phyloP scores from a whole-genome alignment of 2,329 filamentous ascomycete species.

The Escovopsis weberi region DNA sequence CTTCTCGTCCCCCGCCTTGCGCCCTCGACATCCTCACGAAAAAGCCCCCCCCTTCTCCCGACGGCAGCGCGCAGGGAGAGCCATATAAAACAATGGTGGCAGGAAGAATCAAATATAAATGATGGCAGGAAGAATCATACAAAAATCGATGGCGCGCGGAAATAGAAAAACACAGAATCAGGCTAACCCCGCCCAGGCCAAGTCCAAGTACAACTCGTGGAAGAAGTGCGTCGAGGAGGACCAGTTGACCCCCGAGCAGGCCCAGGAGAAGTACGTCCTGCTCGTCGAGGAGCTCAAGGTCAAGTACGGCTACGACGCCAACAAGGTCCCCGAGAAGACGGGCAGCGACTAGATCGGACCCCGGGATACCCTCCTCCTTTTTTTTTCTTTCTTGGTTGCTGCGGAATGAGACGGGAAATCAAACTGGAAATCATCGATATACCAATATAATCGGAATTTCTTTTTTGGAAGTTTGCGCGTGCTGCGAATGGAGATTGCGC shows the following conservation, averaged over 20 bases:
- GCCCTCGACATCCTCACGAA: no score
- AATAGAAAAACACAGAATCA: neutral
- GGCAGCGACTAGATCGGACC: neutral
- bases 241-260: conserved; percentile 41
- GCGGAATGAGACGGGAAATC: no score
- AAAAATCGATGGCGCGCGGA: no score
- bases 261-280: conserved; percentile 63
- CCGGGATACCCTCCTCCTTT: neutral
- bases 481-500: no score
- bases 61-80: no score
- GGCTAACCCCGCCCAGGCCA: conserved; percentile 38
- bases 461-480: neutral
- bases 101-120: no score
- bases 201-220: conserved; percentile 72
- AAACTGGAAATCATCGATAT: no score
- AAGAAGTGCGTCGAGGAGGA: conserved; percentile 51
- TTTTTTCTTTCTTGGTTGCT: neutral
- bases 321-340: conserved; percentile 42
- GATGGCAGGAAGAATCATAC: no score
- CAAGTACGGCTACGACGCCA: conserved; percentile 51
- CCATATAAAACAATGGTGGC: no score
- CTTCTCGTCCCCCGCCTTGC: no score
- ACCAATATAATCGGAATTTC: no score
- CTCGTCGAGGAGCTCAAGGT: conserved; percentile 58
- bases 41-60: no score